Percentiles rank a stretch among this genome's conserved stretches.
phyloP scores from a whole-genome alignment of 495 filamentous ascomycete species.

The Letharia lupina region DNA sequence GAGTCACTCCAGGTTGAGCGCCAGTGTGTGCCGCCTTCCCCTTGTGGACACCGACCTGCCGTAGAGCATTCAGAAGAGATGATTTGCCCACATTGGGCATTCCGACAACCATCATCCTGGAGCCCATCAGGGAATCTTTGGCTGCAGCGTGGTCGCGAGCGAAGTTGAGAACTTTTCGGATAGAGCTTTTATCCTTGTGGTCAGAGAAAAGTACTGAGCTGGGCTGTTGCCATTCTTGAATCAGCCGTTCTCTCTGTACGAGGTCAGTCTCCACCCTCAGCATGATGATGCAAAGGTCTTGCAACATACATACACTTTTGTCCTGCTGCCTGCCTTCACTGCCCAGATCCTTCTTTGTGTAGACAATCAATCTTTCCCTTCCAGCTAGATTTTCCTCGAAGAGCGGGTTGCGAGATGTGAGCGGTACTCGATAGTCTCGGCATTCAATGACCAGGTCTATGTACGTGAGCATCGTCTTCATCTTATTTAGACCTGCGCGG shows the following conservation, averaged over 20 bases:
- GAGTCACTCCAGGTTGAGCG: constrained; percentile 78
- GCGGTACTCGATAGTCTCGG: constrained; percentile 82
- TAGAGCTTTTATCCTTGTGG: constrained; percentile 40
- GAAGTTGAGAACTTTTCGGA: constrained; percentile 49
- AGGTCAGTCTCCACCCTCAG: neutral
- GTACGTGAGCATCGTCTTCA: constrained; percentile 71
- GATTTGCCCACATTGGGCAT: constrained; percentile 96
- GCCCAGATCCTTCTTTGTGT: constrained; percentile 82
- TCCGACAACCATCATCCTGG: constrained; percentile 78
- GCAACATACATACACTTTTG: constrained; percentile 24
- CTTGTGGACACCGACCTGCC: constrained; percentile 55
- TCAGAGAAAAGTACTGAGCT: constrained; percentile 58
- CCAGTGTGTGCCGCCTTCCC: constrained; percentile 78
- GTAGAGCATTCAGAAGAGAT: constrained; percentile 79
- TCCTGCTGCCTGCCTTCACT: constrained; percentile 29
- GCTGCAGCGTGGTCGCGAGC: constrained; percentile 40
- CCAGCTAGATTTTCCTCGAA: constrained; percentile 70
- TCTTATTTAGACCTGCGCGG: constrained; percentile 67
- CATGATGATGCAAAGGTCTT: neutral
- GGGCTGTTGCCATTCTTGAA: constrained; percentile 51
- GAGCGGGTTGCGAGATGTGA: constrained; percentile 82
- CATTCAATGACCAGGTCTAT: constrained; percentile 91
- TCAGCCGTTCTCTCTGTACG: constrained; percentile 34
- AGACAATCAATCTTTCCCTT: constrained; percentile 70
- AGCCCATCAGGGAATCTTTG: constrained; percentile 52